Evolutionary conservation across 768 basidiomycete genomes (phyloP).

Genomic region (Nevesoporus exiguus): DNA sequence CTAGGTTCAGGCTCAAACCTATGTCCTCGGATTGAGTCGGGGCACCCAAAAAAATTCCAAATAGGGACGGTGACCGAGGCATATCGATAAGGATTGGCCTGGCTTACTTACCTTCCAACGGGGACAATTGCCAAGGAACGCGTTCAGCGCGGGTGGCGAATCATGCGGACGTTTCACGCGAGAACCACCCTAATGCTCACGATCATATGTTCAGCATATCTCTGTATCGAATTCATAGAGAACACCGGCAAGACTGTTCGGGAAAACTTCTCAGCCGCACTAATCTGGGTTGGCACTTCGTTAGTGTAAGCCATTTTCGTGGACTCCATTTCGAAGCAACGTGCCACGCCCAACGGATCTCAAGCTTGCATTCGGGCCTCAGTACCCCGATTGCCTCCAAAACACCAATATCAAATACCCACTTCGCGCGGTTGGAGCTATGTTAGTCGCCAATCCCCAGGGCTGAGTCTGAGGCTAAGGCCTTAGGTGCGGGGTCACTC

Average conservation of each 20-base stretch:
- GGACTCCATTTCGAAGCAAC: slow-evolving; percentile 12
- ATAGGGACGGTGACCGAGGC: slow-evolving; percentile 16
- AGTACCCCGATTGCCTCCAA: slow-evolving; percentile 19
- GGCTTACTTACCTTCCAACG: slow-evolving; percentile 6
- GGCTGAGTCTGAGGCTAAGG: slow-evolving; percentile 3
- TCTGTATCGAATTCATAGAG: slow-evolving; percentile 7
- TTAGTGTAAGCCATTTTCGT: slow-evolving; percentile 20
- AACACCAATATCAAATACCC: slow-evolving; percentile 20
- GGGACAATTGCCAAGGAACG: slow-evolving; percentile 10
- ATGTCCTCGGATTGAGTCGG: slow-evolving; percentile 22
- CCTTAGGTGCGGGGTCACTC: slow-evolving; percentile 6
- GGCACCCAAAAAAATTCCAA: slow-evolving; percentile 1
- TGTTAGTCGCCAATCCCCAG: slow-evolving; percentile 15
- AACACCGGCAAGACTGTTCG: slow-evolving; percentile 4
- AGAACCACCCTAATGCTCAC: slow-evolving; percentile 17
- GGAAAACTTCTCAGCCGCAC: slow-evolving; percentile 26
- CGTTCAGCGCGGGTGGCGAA: slow-evolving; percentile 9
- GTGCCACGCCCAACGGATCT: slow-evolving; percentile 18
- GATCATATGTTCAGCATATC: slow-evolving; percentile 21
- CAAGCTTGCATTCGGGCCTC: slow-evolving; percentile 16
- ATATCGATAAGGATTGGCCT: slow-evolving; percentile 31
- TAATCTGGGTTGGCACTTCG: slow-evolving; percentile 21
- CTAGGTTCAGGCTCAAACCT: neutral
- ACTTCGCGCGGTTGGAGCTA: slow-evolving; percentile 10
- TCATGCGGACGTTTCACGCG: slow-evolving; percentile 17